phyloP scores from a whole-genome alignment of 768 basidiomycete species.

The Rhizopogon vulgaris region DNA sequence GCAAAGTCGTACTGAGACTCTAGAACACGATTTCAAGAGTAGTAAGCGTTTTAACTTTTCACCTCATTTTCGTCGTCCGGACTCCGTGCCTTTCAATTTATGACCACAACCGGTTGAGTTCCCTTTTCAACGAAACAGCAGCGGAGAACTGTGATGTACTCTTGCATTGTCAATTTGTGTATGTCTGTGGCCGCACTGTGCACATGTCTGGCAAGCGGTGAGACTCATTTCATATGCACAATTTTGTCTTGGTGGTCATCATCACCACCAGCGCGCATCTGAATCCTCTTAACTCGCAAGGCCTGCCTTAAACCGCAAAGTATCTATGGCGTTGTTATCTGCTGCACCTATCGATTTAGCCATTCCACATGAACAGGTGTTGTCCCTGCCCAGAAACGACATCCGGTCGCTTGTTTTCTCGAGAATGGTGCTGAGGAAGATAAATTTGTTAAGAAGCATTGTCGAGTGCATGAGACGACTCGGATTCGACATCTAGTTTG shows the following conservation, averaged over 20 bases:
- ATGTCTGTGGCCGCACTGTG: too few relatives aligned
- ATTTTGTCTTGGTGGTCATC: slow-evolving; percentile 54
- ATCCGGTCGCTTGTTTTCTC: slow-evolving; percentile 79
- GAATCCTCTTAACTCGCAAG: slow-evolving; percentile 93
- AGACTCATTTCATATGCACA: too few relatives aligned
- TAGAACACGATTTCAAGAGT: too few relatives aligned
- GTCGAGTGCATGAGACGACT: slow-evolving; percentile 86
- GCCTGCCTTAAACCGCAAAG: slow-evolving; percentile 84
- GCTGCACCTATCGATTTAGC: neutral
- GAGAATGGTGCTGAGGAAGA: slow-evolving; percentile 58
- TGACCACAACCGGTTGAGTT: too few relatives aligned
- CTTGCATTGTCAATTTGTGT: too few relatives aligned
- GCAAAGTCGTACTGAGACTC: too few relatives aligned
- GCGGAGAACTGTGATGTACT: too few relatives aligned
- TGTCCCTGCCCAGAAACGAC: slow-evolving; percentile 96
- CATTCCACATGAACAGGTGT: slow-evolving; percentile 49
- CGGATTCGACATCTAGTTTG: slow-evolving; percentile 75
- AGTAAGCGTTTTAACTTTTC: too few relatives aligned
- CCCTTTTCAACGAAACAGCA: too few relatives aligned
- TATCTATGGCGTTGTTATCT: slow-evolving; percentile 26
- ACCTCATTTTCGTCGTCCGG: too few relatives aligned
- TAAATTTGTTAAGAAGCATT: slow-evolving; percentile 66
- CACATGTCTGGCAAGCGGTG: too few relatives aligned
- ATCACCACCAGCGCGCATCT: slow-evolving; percentile 13
- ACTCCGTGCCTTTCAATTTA: too few relatives aligned